Evolutionary conservation across 139 green algal species (phyloP), one percentile per base, ranked within the genome.

Genomic region (Tetradesmus obliquus): DNA sequence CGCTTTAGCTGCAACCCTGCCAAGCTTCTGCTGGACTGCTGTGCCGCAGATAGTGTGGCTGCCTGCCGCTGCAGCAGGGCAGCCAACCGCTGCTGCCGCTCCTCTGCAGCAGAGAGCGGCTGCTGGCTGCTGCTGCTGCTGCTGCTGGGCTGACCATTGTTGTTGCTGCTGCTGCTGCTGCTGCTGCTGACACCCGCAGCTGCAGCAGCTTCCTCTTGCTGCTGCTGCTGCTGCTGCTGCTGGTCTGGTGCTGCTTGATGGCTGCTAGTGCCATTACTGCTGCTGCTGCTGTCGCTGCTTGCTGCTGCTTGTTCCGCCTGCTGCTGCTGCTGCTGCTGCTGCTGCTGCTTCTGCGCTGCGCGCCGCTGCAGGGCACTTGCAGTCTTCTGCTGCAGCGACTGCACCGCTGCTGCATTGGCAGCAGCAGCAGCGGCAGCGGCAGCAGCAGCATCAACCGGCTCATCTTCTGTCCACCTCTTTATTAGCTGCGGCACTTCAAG

Each of bases 251-350:
- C 76, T 53, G 76, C 76, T 19, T 51, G 22, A 10, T 3, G 3
- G 22, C 76, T 82, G 7, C 53, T 69, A 10, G 8, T 20, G 45
- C 53, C 7, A 58, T 12, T 51, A 10, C 53, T 32, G 81, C 81
- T 58, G 81, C 81, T 86, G 81, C 81, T 86, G 81, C 81, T 54
- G 53, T 5, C 19, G 53, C 81, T 86, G 81, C 81, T 54, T 5
- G 1, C 19, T 7, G 66, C 2, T n/a, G n/a, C 66, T 6, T 69
- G 53, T 19, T 32, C 24, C 53, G 51, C 53, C 5, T 69, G 79
- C 81, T 17, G 55, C 83, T 88, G 83, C 83, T 57, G 58, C 84
- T 80, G 84, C 57, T 79, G 57, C 84, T 80, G 84, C 84, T 88
- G 84, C 84, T 89, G 84, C 84, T 81, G n/a, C n/a, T n/a, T n/a